These are phyloP conservation scores for Emericellopsis terricola DNA, from an alignment of 495 filamentous ascomycete species.

Conservation along the genomic window DNA sequence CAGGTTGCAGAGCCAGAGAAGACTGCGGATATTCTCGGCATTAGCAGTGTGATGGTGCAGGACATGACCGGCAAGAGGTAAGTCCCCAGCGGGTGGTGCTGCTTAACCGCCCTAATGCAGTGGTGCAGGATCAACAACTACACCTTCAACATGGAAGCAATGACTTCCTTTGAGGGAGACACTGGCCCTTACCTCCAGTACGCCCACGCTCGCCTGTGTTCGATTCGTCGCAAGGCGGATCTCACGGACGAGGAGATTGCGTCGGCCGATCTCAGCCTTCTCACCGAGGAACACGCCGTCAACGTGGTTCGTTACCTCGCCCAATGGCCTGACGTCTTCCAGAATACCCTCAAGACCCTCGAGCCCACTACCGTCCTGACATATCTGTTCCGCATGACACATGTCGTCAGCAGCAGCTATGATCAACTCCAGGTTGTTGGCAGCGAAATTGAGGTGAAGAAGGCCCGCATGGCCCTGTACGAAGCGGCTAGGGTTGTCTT, in stretches of 20 bases:
- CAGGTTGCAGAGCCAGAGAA: constrained; percentile 38
- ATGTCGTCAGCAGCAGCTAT: constrained; percentile 66
- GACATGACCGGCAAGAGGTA: constrained; percentile 48
- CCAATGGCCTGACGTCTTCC: constrained; percentile 45
- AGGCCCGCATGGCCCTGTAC: constrained; percentile 69
- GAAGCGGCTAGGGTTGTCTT: constrained; percentile 60
- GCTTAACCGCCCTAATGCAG: constrained; percentile 1
- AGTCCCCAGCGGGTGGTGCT: constrained; percentile 2
- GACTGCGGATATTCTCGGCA: constrained; percentile 39
- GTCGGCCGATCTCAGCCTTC: constrained; percentile 35
- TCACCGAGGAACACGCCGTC: constrained; percentile 39
- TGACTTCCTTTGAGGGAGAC: constrained; percentile 55
- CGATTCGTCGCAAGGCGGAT: constrained; percentile 35
- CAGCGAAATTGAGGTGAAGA: constrained; percentile 49
- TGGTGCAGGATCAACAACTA: constrained; percentile 39
- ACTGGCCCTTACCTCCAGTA: constrained; percentile 57
- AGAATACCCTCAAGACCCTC: constrained; percentile 43
- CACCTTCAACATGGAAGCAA: constrained; percentile 41
- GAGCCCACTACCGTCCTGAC: constrained; percentile 53
- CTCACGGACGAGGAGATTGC: constrained; percentile 34
- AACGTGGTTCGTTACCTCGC: constrained; percentile 42
- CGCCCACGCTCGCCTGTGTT: constrained; percentile 45
- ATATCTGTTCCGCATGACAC: constrained; percentile 82
- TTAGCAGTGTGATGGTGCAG: constrained; percentile 45
- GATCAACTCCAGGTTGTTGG: constrained; percentile 66